Evolutionary conservation across 2,329 filamentous ascomycete genomes (phyloP), one percentile per base, ranked within the genome.

Genomic region (Botrytis medusae): DNA sequence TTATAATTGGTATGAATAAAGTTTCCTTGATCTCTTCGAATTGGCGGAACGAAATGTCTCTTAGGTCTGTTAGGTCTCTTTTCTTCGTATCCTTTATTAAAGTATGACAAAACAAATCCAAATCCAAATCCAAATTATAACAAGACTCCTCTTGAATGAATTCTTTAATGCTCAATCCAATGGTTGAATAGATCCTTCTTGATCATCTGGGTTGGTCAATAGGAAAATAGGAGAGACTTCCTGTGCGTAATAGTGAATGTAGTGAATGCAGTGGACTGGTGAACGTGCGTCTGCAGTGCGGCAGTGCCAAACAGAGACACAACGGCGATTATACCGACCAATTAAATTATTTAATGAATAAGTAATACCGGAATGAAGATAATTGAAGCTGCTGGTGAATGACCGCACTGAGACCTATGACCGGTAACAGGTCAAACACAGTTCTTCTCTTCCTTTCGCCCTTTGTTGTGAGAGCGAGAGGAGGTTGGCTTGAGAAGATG

Each of bases 261-360:
- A 62, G 72, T 68, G 64, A 57, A 57, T 68, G 69, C 72, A 62
- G 72, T 71, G 74, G 71, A 73, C 64, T 67, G 73, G 73, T 74
- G 69, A 59, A 62, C 59, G 64, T 75, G 54, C 74, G 74, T 74
- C 74, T 72, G 64, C 61, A 70, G 48, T 62, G 54, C 72, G 71
- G 73, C 61, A 63, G n/a, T 71, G 69, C 16, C 64, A 68, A 57
- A 57, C 48, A 51, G 46, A 57, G 34, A 68, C 64, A 68, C 64
- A 54, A 68, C 64, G 46, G 46, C 46, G 46, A 68, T 54, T 54
- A 18, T 54, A 42, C 46, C 46, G 64, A 68, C 34, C 59, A 63
- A 63, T 63, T 42, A 42, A 63, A 42, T 63, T 42, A 63, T 63
- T 57, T 29, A 64, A 37, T 67, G 63, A 67, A 67, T 2, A 20